Conservation (phyloP, 1,139 yeast species). For the Candida pseudocylindracea region DNA sequence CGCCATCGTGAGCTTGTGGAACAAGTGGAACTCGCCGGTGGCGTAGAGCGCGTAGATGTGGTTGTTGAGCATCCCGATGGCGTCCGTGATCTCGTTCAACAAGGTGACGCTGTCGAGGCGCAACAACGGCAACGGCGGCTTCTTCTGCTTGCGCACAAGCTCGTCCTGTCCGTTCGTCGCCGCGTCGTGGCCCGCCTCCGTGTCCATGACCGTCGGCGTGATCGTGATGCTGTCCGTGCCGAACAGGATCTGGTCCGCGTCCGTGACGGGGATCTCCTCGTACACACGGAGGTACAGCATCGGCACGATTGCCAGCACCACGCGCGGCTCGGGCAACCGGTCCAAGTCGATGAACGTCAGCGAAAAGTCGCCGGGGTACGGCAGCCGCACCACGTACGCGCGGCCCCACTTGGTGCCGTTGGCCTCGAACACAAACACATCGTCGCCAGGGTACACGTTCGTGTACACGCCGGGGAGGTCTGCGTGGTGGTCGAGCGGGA, state of each 20-base stretch:
- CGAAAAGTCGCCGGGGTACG: constrained; percentile 48
- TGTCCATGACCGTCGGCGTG: constrained; percentile 22
- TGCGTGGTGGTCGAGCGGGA: constrained; percentile 33
- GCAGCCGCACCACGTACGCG: constrained; percentile 43
- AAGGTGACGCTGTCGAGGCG: constrained; percentile 12
- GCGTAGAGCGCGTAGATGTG: constrained; percentile 54
- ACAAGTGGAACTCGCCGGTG: constrained; percentile 41
- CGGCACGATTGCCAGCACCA: constrained; percentile 38
- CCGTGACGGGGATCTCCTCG: constrained; percentile 11
- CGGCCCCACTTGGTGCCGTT: constrained; percentile 53
- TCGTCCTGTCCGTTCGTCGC: constrained; percentile 9
- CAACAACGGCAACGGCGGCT: constrained; percentile 30
- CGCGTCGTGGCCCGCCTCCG: constrained; percentile 14
- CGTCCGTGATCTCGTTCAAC: constrained; percentile 31
- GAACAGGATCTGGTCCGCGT: constrained; percentile 5
- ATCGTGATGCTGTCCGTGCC: constrained; percentile 13
- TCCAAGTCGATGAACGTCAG: constrained; percentile 38
- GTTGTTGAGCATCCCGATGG: constrained; percentile 31
- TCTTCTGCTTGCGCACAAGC: constrained; percentile 4
- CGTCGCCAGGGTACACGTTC: constrained; percentile 63
- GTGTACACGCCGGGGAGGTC: constrained; percentile 17
- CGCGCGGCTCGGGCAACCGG: constrained; percentile 31
- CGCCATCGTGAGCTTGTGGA: constrained; percentile 26
- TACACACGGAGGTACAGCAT: constrained; percentile 21
- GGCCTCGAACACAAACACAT: constrained; percentile 54